Base-by-base conservation (phyloP, 2,329 filamentous ascomycete species). In the Aspergillus brasiliensis region DNA sequence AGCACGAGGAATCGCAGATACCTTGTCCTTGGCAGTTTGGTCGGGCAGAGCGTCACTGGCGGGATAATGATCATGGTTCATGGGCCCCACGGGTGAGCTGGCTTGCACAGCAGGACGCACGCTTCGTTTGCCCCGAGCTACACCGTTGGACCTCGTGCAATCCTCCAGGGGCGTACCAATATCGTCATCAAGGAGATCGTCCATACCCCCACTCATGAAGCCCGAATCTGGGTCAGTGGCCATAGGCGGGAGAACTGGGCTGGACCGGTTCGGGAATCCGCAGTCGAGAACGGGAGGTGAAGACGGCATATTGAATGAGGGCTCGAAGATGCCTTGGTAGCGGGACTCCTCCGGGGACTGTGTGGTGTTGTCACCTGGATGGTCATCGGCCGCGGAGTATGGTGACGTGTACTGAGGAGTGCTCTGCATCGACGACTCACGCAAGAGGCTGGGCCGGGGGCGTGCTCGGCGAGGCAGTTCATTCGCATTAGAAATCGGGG, bases 241-340 rank as follows among this genome's bases (percentile, higher is more conserved):
- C 64, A 88, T 82, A 5, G 83, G 83, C 55, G 88, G 86, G 52
- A 92, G 82, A 46, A 87, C 83, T 2, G 94, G 95, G 71, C 94
- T 98, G 2, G 93, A 97, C 25, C 88, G 86, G 27, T 86, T 85
- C 4, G 89, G 88, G 25, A 82, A 80, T 28, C 82, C 80, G 38
- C 84, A 84, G 64, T 86, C 84, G 63, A 92, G 87, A 1, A 96
- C 83, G 1, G 95, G 95, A 13, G 94, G 94, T 3, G 94, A 98
- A 0, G 95, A 98, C 1, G 90, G 90, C 67, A 98, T 91, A 56
- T 91, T 91, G 51, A 87, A 87, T 3, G 92, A 90, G 55, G 92
- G 96, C 58, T 89, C 82, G 47, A 82, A 81, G 8, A 80, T 76
- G 60, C 79, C 80, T 58, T 78, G 78, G 52, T 81, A 82, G 56